phyloP scores from a whole-genome alignment of 768 basidiomycete genomes.

The Termitomyces sp. region DNA sequence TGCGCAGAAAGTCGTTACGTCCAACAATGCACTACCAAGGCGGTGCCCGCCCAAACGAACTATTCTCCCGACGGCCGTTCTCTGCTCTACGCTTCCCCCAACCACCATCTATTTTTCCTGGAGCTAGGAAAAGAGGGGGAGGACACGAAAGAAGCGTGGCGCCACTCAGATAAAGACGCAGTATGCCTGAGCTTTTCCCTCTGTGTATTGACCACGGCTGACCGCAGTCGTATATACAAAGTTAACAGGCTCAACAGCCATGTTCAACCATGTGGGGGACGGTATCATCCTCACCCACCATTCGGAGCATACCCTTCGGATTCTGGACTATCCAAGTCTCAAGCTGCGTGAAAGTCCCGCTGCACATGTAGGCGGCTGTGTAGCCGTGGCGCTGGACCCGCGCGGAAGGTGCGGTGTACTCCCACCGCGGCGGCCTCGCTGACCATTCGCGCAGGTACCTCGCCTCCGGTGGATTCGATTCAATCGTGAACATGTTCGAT shows the following conservation, averaged over 20 bases:
- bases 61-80: conserved; percentile 72
- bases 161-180: conserved; percentile 41
- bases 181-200: conserved; percentile 23
- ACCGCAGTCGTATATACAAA: conserved; percentile 12
- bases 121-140: conserved; percentile 48
- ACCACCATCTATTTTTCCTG: conserved; percentile 58
- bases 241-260: conserved; percentile 58
- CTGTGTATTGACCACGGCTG: neutral
- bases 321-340: conserved; percentile 65
- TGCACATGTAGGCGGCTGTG: conserved; percentile 78
- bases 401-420: conserved; percentile 63
- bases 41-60: conserved; percentile 57
- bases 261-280: conserved; percentile 75
- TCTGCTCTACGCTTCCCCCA: conserved; percentile 56
- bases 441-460: conserved; percentile 46
- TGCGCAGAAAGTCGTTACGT: conserved; percentile 59
- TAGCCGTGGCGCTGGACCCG: conserved; percentile 75
- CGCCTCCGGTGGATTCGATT: conserved; percentile 76
- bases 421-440: too few relatives aligned
- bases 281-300: conserved; percentile 63
- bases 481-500: conserved; percentile 81
- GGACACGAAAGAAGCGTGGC: conserved; percentile 44
- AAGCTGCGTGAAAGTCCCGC: conserved; percentile 54
- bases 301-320: conserved; percentile 58
- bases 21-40: conserved; percentile 56